Base-by-base conservation (phyloP, 495 filamentous ascomycete species). In the Talaromyces liani region DNA sequence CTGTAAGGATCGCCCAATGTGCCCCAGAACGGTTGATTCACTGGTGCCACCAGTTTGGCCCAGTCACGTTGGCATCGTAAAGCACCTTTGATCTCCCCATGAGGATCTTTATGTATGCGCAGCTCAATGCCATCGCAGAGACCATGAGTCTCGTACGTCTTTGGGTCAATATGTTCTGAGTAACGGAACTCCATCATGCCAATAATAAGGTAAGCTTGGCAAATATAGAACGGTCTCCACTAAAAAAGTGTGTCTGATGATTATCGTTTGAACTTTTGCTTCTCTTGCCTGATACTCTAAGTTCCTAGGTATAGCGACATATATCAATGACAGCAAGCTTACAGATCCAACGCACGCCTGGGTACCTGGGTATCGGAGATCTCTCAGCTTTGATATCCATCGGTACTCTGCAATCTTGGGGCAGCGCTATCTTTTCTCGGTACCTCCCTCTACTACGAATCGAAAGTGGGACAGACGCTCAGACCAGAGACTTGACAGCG, bases 1-100 rank as follows among this genome's bases (percentile, higher is more conserved):
- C 53, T 56, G 22, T 56, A 56, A 25, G 53, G 53, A 29, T 56
- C 53, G 20, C 53, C 53, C 27, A 56, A 29, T 56, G 53, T 56
- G 53, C 53, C 53, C 53, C 53, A 56, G 53, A 56, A 56, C 20
- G 53, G 53, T 56, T 56, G 53, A 14, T 56, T 56, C 24, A 56
- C 53, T 3, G 53, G 53, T 27, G 53, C 53, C 24, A 56, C 53
- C 27, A 56, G 53, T 56, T 27, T 56, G 53, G 53, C 22, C 53
- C 53, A 56, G 22, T 56, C 53, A n/a, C 22, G 53, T 27, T 56
- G 53, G 27, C 53, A 56, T 27, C 53, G 18, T 14, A 56, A 29
- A 56, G 53, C 53, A 56, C 53, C 53, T 29, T 22, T 56, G 53
- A 56, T 56, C 20, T 56, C 53, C 6, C 24, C 53, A 29, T 56